Evolutionary conservation across 139 green algal species (phyloP), one percentile per base, ranked within the genome.

Genomic region (Picochlorum sp.): DNA sequence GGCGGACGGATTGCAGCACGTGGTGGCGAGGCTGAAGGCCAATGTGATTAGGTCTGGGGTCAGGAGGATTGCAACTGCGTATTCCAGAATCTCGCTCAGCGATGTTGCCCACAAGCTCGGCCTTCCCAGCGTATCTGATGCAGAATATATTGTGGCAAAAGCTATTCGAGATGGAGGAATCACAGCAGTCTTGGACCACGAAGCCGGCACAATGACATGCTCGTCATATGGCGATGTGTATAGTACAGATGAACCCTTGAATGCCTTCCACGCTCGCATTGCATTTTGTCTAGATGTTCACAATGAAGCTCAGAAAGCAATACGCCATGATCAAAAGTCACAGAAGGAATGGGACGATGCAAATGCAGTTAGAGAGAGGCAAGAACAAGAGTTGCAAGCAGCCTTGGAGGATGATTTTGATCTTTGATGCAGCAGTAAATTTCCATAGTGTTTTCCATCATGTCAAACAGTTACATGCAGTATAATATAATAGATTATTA

Each of bases 261-360:
- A 75, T 18, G 88, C 89, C 3, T 97, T 98, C 81, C 89, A 98
- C 64, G 87, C 83, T 5, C 85, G 91, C 65, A 85, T 93, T 14
- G 83, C 87, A 8, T 98, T 97, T 77, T 97, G 91, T 83, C 72
- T 99, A 35, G 87, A 98, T 74, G 75, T 94, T 25, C 88, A 97
- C 72, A 98, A 97, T 65, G 93, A 99, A 78, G 89, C 83, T 7
- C 36, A 77, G 20, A 24, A 50, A 14, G 72, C 70, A 6, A 78
- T 81, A 72, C 59, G 63, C 5, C 76, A 72, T 64, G 66, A 73
- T 16, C n/a, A 22, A 7, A 50, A 36, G n/a, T 4, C 50, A 25
- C 18, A 18, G 10, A 18, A 68, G 6, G 13, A 40, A 37, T 55
- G 20, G n/a, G 33, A 61, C n/a, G 50, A 50, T 13, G 61, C 50